Evolutionary conservation across 768 basidiomycete genomes (phyloP), one percentile per base, ranked within the genome.

Genomic region (Pholiota conissans): DNA sequence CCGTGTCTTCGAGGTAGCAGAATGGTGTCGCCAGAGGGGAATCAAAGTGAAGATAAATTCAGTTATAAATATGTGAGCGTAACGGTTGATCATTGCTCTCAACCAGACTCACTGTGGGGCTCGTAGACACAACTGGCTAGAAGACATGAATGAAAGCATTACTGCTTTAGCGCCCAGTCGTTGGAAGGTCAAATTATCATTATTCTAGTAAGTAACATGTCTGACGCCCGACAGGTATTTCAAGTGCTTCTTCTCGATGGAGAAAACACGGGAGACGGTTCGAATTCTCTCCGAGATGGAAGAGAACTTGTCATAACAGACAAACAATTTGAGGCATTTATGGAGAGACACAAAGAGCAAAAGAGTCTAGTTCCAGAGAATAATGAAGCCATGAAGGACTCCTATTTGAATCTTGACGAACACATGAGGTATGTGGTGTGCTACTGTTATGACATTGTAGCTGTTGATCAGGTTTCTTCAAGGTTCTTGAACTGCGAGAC

Each of bases 121-220:
- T 18, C 5, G 5, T 22, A 76, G 74, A 7, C 67, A 71, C 14
- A 77, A 77, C 49, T 74, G 69, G 67, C 56, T 74, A 13, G 74
- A 77, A 52, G 75, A 77, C 6, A 77, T 77, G 76, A 76, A 73
- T 24, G 68, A 71, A 5, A 63, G 66, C 29, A 74, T 77, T 5
- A 62, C 67, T 45, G 60, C 70, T 20, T 61, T 76, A 18, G 60
- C 57, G 0, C 76, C 76, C 0, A 68, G 67, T 52, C 74, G 76
- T 13, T 77, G 76, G 76, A 77, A 78, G 69, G 76, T 72, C 0
- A 60, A 35, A 30, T 10, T 26, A 40, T 10, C 16, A 35, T 6
- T 20, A 5, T 13, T 49, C 24, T 29, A 20, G 11, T 5, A 10
- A 50, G 9, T 27, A 2, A 35, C 10, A 29, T 10, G n/a, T 29